Conservation (phyloP, 2,329 filamentous ascomycete species). For the Microdochium paspali region DNA sequence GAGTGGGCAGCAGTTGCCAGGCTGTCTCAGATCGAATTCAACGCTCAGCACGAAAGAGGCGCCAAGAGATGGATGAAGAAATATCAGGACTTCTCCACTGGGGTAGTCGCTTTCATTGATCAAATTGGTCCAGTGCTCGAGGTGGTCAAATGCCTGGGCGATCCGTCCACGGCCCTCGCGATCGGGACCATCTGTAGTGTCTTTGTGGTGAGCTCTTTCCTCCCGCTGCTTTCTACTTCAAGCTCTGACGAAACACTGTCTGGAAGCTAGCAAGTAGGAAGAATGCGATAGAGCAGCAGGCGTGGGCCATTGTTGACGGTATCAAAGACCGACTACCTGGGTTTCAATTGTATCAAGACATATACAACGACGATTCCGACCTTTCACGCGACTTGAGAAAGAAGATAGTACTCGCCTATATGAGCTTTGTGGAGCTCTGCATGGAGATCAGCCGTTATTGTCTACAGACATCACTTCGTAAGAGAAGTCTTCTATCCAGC, state of each 20-base stretch:
- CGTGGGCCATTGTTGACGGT: background rate
- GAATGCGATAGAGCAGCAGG: background rate
- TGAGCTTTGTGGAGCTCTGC: background rate
- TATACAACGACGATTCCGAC: background rate
- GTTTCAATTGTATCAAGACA: background rate
- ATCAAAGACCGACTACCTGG: background rate
- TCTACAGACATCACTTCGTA: background rate
- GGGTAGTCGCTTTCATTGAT: background rate
- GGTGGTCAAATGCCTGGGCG: background rate
- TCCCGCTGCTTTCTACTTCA: background rate
- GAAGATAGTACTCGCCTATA: background rate
- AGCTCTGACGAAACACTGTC: background rate
- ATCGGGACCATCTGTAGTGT: background rate
- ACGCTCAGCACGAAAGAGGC: background rate
- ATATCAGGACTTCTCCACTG: background rate
- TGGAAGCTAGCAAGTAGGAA: background rate
- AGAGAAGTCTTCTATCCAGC: background rate
- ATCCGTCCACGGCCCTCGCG: background rate
- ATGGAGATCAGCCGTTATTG: background rate
- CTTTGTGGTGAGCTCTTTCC: background rate
- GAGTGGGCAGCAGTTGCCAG: background rate
- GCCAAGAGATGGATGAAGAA: background rate
- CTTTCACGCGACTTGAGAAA: background rate
- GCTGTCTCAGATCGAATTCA: background rate
- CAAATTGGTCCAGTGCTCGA: background rate